These are phyloP conservation scores for Aspergillus ibericus DNA, from an alignment of 2,329 filamentous ascomycete genomes.

Conservation along the genomic window DNA sequence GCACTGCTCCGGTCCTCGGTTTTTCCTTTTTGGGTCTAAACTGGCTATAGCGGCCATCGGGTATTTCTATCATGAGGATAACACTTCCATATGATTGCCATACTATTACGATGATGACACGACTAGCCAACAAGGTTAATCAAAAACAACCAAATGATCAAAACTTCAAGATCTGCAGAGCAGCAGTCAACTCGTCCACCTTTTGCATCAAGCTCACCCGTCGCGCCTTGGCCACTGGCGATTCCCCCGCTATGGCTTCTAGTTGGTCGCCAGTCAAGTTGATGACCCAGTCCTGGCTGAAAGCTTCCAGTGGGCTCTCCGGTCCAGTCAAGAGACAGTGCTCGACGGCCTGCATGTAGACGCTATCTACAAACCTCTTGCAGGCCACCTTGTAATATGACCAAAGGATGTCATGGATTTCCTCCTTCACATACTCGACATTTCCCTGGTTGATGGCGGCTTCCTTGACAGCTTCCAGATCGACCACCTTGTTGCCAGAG, in stretches of 20 bases:
- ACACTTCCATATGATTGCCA: not conserved
- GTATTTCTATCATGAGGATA: not conserved
- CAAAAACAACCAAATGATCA: not conserved
- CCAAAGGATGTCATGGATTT: slow-evolving; percentile 61
- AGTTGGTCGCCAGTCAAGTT: slow-evolving; percentile 52
- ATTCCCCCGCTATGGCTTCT: slow-evolving; percentile 60
- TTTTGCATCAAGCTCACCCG: slow-evolving; percentile 49
- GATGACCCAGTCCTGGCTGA: slow-evolving; percentile 55
- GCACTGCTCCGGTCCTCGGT: not conserved
- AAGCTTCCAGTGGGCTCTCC: slow-evolving; percentile 53
- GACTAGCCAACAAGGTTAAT: too few species aligned
- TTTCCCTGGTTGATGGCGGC: slow-evolving; percentile 17
- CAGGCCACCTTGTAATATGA: slow-evolving; percentile 63
- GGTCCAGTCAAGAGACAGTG: slow-evolving; percentile 54
- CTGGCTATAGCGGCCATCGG: not conserved
- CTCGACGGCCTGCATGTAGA: slow-evolving; percentile 60
- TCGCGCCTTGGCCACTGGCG: slow-evolving; percentile 41
- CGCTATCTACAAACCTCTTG: slow-evolving; percentile 63
- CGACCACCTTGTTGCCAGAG: not conserved
- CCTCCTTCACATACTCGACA: slow-evolving; percentile 30
- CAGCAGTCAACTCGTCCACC: slow-evolving; percentile 47
- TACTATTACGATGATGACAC: not conserved
- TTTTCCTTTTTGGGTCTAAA: not conserved
- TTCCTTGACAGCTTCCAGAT: slow-evolving; percentile 8
- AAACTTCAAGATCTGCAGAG: slow-evolving; percentile 30